Conservation (phyloP, 805 yeast genomes). For the Suhomyces sp. region DNA sequence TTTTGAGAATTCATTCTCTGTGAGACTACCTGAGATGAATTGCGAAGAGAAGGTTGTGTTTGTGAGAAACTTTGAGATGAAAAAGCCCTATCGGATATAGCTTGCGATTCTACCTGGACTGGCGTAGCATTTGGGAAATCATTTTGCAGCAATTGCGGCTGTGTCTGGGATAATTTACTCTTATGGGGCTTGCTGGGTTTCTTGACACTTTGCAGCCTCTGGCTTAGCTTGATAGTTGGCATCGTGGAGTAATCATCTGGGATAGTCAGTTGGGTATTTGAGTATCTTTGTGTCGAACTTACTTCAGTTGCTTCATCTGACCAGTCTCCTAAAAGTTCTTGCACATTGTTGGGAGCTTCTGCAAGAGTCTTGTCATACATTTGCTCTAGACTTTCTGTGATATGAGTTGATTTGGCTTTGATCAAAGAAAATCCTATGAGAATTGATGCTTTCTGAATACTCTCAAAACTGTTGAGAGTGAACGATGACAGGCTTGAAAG, state of each 20-base stretch:
- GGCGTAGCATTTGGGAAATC: not conserved
- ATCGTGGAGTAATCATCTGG: not conserved
- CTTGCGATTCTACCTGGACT: not conserved
- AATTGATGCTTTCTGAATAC: slow-evolving; percentile 6
- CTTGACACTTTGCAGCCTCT: not conserved
- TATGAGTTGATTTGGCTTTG: slow-evolving; percentile 8
- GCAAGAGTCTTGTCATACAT: slow-evolving; percentile 1
- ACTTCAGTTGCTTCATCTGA: not conserved
- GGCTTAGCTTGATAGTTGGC: slow-evolving; percentile 3
- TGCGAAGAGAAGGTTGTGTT: not conserved
- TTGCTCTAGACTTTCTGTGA: not conserved
- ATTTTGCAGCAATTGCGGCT: not conserved
- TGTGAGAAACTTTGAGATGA: not conserved
- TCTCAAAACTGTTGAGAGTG: not conserved
- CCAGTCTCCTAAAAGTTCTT: slow-evolving; percentile 1
- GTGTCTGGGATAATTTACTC: not conserved
- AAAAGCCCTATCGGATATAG: not conserved
- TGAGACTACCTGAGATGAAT: not conserved
- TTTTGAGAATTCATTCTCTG: slow-evolving; percentile 1
- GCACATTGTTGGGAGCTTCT: not conserved
- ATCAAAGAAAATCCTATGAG: slow-evolving; percentile 11
- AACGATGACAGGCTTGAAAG: not conserved
- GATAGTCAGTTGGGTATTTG: not conserved
- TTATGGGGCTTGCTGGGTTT: not conserved
- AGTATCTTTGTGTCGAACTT: not conserved